Evolutionary conservation across 176 grass and related monocot species (phyloP).

Genomic region (Guadua angustifolia): DNA sequence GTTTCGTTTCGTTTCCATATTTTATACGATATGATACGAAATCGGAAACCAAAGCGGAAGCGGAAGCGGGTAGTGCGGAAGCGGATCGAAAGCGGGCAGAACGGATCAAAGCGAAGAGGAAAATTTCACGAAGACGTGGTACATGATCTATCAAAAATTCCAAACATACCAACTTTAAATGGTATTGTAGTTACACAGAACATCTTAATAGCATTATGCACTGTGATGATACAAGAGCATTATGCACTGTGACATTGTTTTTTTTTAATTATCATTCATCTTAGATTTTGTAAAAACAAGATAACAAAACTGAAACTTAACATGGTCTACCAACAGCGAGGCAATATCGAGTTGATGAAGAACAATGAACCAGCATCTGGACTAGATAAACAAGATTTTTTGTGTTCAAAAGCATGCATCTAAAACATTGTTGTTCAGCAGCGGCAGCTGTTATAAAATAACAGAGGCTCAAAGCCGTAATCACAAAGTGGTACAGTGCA

Average conservation of each 20-base stretch:
- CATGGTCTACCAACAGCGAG: slow-evolving; percentile 1
- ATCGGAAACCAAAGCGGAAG: too few relatives aligned
- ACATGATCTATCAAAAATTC: too few relatives aligned
- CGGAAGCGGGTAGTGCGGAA: too few relatives aligned
- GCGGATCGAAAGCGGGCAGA: too few relatives aligned
- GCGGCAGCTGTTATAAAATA: neutral
- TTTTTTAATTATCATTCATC: neutral
- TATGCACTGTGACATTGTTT: neutral
- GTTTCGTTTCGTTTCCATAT: too few relatives aligned
- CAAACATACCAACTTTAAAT: too few relatives aligned
- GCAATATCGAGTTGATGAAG: neutral
- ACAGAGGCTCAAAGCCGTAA: neutral
- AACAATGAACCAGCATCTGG: neutral
- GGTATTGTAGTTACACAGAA: too few relatives aligned
- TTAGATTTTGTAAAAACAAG: neutral
- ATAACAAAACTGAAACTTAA: neutral
- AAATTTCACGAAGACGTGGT: too few relatives aligned
- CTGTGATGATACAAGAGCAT: too few relatives aligned
- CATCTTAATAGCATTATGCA: too few relatives aligned
- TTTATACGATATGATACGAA: too few relatives aligned
- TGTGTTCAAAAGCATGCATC: neutral
- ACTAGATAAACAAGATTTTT: slow-evolving; percentile 1
- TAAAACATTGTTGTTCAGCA: slow-evolving; percentile 20
- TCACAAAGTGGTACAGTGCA: neutral
- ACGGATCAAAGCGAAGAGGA: too few relatives aligned